A percentile compares a stretch with the other conserved stretches of the same genome.
Conservation (phyloP, 768 basidiomycete genomes). For the Cyclocybe aegerita region DNA sequence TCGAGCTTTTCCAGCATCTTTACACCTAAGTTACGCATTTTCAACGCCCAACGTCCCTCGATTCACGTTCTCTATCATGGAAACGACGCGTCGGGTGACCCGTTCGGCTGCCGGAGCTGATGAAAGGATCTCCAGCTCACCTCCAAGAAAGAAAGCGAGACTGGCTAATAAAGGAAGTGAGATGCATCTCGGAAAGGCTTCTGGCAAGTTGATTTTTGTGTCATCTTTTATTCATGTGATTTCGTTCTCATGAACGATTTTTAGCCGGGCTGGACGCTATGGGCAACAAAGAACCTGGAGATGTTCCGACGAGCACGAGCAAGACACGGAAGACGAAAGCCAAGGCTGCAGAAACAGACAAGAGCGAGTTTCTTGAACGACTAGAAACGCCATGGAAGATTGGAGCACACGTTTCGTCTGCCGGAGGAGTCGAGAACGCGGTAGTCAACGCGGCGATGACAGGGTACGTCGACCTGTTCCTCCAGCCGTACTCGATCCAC, state of each 20-base stretch:
- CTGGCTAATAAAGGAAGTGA: too few species aligned
- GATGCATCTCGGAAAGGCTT: too few species aligned
- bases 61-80: too few species aligned
- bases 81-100: too few species aligned
- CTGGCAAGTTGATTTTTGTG: too few species aligned
- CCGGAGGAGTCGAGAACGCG: conserved; percentile 77
- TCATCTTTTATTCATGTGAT: too few species aligned
- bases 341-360: conserved; percentile 13
- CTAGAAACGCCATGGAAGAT: conserved; percentile 57
- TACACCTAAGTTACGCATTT: too few species aligned
- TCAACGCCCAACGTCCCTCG: too few species aligned
- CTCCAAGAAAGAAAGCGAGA: too few species aligned
- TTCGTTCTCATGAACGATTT: not conserved
- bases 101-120: too few species aligned
- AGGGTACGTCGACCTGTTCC: conserved; percentile 45
- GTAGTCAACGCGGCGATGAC: conserved; percentile 68
- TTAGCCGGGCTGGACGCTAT: not conserved
- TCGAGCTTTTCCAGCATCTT: too few species aligned
- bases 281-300: not conserved
- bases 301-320: not conserved
- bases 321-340: conserved; percentile 12
- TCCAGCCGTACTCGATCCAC: not conserved
- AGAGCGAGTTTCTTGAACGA: conserved; percentile 26
- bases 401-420: conserved; percentile 82
- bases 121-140: too few species aligned